Percentiles rank a stretch among this genome's conserved stretches.
phyloP scores from a whole-genome alignment of 768 basidiomycete genomes.

The Hydnomerulius pinastri region DNA sequence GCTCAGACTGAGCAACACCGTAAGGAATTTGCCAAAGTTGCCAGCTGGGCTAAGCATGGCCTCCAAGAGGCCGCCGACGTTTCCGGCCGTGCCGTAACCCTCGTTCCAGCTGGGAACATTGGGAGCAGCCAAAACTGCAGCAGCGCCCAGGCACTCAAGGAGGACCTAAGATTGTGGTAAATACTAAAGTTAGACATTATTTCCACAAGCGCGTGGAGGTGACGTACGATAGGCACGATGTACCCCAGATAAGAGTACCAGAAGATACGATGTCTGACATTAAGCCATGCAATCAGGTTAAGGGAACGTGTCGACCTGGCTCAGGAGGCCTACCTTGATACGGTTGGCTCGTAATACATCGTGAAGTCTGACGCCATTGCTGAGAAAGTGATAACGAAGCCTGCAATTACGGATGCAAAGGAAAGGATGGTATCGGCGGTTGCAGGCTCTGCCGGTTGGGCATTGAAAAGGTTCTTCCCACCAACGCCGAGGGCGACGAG shows the following conservation, averaged over 20 bases:
- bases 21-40: slow-evolving; percentile 69
- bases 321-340: slow-evolving; percentile 49
- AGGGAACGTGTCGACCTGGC: neutral
- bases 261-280: slow-evolving; percentile 58
- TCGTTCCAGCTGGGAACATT: slow-evolving; percentile 55
- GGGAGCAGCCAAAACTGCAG: slow-evolving; percentile 59
- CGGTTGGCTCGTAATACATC: slow-evolving; percentile 61
- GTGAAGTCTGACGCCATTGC: slow-evolving; percentile 73
- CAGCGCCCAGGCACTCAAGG: slow-evolving; percentile 65
- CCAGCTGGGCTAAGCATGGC: slow-evolving; percentile 63
- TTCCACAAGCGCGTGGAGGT: slow-evolving; percentile 18
- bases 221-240: slow-evolving; percentile 56
- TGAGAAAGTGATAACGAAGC: slow-evolving; percentile 68
- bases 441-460: slow-evolving; percentile 50
- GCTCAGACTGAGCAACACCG: slow-evolving; percentile 73
- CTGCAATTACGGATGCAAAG: slow-evolving; percentile 71
- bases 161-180: slow-evolving; percentile 25
- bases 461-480: slow-evolving; percentile 62
- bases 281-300: slow-evolving; percentile 8
- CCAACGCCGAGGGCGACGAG: slow-evolving; percentile 72
- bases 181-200: neutral
- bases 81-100: slow-evolving; percentile 55
- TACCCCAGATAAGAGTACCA: slow-evolving; percentile 67
- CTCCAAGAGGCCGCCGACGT: slow-evolving; percentile 62
- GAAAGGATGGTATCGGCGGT: slow-evolving; percentile 56